Base-by-base conservation (phyloP, 2,329 filamentous ascomycete genomes). In the Pseudogymnoascus sp. region DNA sequence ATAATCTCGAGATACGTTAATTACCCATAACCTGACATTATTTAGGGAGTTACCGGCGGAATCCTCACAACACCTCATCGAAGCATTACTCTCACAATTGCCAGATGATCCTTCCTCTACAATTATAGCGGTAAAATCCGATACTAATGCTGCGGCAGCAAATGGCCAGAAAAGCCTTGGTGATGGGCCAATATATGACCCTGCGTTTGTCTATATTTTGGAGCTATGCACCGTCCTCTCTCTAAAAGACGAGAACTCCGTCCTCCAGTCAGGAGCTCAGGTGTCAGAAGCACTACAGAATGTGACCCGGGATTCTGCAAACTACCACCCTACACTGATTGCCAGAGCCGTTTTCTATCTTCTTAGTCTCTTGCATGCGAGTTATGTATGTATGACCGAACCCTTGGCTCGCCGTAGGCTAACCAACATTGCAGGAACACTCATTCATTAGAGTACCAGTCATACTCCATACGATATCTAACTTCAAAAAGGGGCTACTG, bases 381-480 rank as follows among this genome's bases (percentile, higher is more conserved):
- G 92, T 77, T 95, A 96, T 74, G 89, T 92, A 81, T 77, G 88
- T 78, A 38, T 38, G 38, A 8, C 57, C 35, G 20, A 25, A 54
- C 14, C 35, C 16, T 47, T 39, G 12, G 7, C 22, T 39, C 11
- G 5, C 11, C n/a, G 25, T 7, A 14, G 16, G 43, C n/a, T 74
- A 63, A 73, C 71, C 63, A 65, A 67, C 57, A 43, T 57, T 59
- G 47, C 66, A 92, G 88, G 89, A 96, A 67, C 85, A 93, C 69
- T 90, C 95, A 69, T 96, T 94, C 72, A 87, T 97, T 70, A 90
- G 94, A 62, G 90, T 92, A 1, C 94, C 94, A 1, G 89, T 97
- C 58, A 83, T 97, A 6, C 82, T 99, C 11, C 94, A 99, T 73
- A 88, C 88, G 1, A 92, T 99, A 64, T 95, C 92, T 1, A 92